A percentile compares a stretch with the other conserved stretches of the same genome.
Conservation (phyloP, 2,329 filamentous ascomycete species). For the Fusarium mangiferae region DNA sequence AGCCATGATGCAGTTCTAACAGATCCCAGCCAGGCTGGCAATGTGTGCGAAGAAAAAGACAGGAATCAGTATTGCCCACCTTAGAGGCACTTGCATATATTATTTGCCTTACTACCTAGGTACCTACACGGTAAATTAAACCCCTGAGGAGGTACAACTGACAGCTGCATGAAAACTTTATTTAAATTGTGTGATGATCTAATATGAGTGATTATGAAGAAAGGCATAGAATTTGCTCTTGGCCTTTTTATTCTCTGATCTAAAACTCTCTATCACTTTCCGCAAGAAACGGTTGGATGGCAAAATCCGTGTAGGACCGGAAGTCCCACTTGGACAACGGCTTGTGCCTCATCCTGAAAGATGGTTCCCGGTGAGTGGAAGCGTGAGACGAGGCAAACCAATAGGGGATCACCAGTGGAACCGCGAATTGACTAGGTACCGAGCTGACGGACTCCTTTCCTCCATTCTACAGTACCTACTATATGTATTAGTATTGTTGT, state of each 20-base stretch:
- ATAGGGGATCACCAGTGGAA: slow-evolving; percentile 21
- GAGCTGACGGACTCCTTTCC: slow-evolving; percentile 10
- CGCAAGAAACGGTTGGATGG: slow-evolving; percentile 12
- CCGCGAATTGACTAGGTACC: slow-evolving; percentile 5
- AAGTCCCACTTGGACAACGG: slow-evolving; percentile 26
- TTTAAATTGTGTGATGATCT: background rate
- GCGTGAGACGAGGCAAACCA: slow-evolving; percentile 27
- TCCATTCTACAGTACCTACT: background rate
- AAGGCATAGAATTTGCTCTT: background rate
- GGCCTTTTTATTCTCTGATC: background rate
- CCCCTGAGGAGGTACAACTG: background rate
- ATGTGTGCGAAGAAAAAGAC: background rate
- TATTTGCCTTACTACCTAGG: background rate
- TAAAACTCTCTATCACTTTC: slow-evolving; percentile 22
- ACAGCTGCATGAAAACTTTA: background rate
- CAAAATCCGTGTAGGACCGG: slow-evolving; percentile 27
- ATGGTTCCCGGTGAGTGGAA: slow-evolving; percentile 22
- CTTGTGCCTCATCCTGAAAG: slow-evolving; percentile 23
- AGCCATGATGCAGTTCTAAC: slow-evolving; percentile 13
- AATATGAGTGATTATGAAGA: background rate
- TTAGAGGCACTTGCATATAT: background rate
- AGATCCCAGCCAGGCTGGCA: slow-evolving; percentile 26
- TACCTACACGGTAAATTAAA: background rate
- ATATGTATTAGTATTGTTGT: background rate
- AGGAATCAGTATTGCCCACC: background rate